phyloP scores from a whole-genome alignment of 495 filamentous ascomycete genomes.

The Cenococcum geophilum region DNA sequence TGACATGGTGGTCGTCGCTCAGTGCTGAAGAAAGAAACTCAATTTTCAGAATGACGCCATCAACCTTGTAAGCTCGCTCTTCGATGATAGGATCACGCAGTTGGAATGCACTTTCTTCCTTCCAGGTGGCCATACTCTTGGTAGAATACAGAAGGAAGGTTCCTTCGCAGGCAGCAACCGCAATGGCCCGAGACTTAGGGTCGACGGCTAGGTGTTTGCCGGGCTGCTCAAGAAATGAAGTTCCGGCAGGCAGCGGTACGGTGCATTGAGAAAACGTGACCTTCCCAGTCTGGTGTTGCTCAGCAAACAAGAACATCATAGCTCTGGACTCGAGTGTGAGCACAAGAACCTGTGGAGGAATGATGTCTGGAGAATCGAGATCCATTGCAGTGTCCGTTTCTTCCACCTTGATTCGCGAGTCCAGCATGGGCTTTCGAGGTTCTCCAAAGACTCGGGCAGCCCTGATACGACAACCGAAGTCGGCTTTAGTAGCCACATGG shows the following conservation, averaged over 20 bases:
- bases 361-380: not conserved
- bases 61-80: conserved; percentile 54
- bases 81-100: conserved; percentile 28
- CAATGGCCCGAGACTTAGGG: conserved; percentile 62
- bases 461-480: conserved; percentile 67
- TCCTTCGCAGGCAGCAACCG: conserved; percentile 55
- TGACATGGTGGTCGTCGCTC: conserved; percentile 58
- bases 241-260: conserved; percentile 51
- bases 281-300: conserved; percentile 48
- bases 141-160: conserved; percentile 59
- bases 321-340: conserved; percentile 53
- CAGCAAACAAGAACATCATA: conserved; percentile 26
- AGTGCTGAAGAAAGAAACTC: conserved; percentile 74
- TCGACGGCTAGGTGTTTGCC: conserved; percentile 81
- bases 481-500: conserved; percentile 62
- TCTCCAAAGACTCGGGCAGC: conserved; percentile 55
- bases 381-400: conserved; percentile 31
- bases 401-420: conserved; percentile 26
- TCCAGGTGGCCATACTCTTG: conserved; percentile 40
- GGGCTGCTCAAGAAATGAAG: conserved; percentile 51
- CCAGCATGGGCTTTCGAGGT: conserved; percentile 25
- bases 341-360: conserved; percentile 73
- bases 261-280: conserved; percentile 53
- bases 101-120: conserved; percentile 5
- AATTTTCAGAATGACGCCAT: conserved; percentile 72